Conservation (phyloP, 2,329 filamentous ascomycete genomes). For the Aspergillus vadensis region DNA sequence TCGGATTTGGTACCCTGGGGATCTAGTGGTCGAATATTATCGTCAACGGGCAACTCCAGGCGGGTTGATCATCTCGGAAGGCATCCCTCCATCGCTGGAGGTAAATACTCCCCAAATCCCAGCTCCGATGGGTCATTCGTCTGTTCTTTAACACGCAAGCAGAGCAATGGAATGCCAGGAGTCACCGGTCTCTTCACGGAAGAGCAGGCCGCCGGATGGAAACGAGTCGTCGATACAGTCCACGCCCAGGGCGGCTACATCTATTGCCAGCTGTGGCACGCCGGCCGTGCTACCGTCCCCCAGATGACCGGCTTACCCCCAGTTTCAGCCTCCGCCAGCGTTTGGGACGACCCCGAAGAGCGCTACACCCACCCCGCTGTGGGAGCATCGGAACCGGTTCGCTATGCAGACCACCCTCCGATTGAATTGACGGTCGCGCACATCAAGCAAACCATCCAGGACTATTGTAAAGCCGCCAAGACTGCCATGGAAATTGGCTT, state of each 20-base stretch:
- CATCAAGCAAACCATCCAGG: slow-evolving; percentile 46
- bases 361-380: slow-evolving; percentile 45
- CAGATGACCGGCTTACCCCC: slow-evolving; percentile 43
- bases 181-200: slow-evolving; percentile 37
- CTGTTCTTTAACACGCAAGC: not conserved
- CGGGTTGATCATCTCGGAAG: slow-evolving; percentile 42
- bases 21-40: slow-evolving; percentile 46
- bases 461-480: slow-evolving; percentile 49
- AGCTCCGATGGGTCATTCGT: not conserved
- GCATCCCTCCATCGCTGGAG: slow-evolving; percentile 41
- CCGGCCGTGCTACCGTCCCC: slow-evolving; percentile 50
- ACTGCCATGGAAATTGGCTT: slow-evolving; percentile 59
- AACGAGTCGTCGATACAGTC: slow-evolving; percentile 53
- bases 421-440: slow-evolving; percentile 50
- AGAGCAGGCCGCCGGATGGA: slow-evolving; percentile 53
- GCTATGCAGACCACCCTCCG: slow-evolving; percentile 47
- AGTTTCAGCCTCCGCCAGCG: slow-evolving; percentile 46
- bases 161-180: slow-evolving; percentile 44
- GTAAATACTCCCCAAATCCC: slow-evolving; percentile 31
- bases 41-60: slow-evolving; percentile 41
- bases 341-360: slow-evolving; percentile 50
- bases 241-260: slow-evolving; percentile 55
- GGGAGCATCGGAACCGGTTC: slow-evolving; percentile 38
- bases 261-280: slow-evolving; percentile 46
- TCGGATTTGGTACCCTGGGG: slow-evolving; percentile 53